phyloP scores from a whole-genome alignment of 2,329 filamentous ascomycete species.

The Aspergillus sp. region DNA sequence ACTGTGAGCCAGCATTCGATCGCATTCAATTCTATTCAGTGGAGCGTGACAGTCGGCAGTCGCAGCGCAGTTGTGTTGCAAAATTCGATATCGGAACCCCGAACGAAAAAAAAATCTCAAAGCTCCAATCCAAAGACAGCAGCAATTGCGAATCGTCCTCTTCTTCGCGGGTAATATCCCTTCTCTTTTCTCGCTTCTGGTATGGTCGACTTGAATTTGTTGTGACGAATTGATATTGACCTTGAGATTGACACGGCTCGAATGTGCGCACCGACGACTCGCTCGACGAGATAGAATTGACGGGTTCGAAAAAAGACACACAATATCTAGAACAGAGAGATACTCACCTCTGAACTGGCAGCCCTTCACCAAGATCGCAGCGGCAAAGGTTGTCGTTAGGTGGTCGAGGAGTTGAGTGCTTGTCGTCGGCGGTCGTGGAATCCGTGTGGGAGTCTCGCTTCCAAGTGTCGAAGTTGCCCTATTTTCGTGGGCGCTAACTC shows the following conservation, averaged over 20 bases:
- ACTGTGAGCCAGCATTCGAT: constrained; percentile 7
- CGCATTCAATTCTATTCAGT: constrained; percentile 11
- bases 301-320: constrained; percentile 25
- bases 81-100: not conserved
- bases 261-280: constrained; percentile 7
- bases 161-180: not conserved
- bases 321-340: constrained; percentile 20
- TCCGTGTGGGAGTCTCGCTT: constrained; percentile 52
- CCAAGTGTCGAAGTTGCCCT: constrained; percentile 44
- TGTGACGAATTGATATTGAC: not conserved
- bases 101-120: not conserved
- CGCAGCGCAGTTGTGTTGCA: not conserved
- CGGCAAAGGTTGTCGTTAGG: constrained; percentile 44
- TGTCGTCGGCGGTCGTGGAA: constrained; percentile 47
- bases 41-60: constrained; percentile 4
- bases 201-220: not conserved
- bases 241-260: constrained; percentile 4
- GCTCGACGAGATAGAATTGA: constrained; percentile 33
- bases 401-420: constrained; percentile 46
- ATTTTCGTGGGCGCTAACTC: constrained; percentile 37
- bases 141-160: not conserved
- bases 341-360: constrained; percentile 51
- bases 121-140: not conserved
- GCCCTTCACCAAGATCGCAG: constrained; percentile 52
- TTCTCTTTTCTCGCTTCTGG: not conserved